Base-by-base conservation (phyloP, 2,329 filamentous ascomycete species). In the Graphium sp. region DNA sequence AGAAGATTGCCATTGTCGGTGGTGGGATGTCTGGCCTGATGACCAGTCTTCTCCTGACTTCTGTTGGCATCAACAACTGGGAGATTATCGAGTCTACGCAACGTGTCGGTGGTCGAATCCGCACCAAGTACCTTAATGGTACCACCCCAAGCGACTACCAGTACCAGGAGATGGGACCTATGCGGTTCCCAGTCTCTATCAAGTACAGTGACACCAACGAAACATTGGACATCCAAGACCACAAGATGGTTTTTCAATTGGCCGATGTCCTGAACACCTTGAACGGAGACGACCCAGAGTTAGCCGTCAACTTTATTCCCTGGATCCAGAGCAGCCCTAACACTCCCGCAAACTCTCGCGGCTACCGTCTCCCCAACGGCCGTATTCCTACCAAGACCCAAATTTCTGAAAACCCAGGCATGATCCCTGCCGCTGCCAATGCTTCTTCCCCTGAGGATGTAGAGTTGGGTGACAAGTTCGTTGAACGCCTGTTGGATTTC, bases 131-230 rank as follows among this genome's bases (percentile, higher is more conserved):
- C 31, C 56, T 78, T 2, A 60, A 60, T 3, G 65, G 61, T n/a
- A 24, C 28, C 4, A 65, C 56, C 0, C 66, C 68, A 0, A 60
- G 63, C 13, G 58, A 75, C 34, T 76, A 77, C 40, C 69, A 71
- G 13, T 77, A 78, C 43, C 70, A 76, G 39, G 73, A 76, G 41
- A 61, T 60, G 66, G 73, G 73, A 0, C 67, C 70, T 0, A 76
- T 77, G 70, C 53, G 71, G 3, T 69, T 77, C 37, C 72, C 73
- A 0, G 53, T 64, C 11, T 58, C 55, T 3, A 58, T 66, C 35
- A 43, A 57, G 3, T 56, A 58, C 17, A 56, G 58, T 4, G 52
- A 53, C 13, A 58, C 55, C n/a, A 69, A 71, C 35, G 55, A 65
- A 39, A 73, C 63, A 0, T 50, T 53, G 35, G 59, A 69, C 33